Conservation (phyloP, 2,329 filamentous ascomycete species). For the Allantophomopsis lycopodina region DNA sequence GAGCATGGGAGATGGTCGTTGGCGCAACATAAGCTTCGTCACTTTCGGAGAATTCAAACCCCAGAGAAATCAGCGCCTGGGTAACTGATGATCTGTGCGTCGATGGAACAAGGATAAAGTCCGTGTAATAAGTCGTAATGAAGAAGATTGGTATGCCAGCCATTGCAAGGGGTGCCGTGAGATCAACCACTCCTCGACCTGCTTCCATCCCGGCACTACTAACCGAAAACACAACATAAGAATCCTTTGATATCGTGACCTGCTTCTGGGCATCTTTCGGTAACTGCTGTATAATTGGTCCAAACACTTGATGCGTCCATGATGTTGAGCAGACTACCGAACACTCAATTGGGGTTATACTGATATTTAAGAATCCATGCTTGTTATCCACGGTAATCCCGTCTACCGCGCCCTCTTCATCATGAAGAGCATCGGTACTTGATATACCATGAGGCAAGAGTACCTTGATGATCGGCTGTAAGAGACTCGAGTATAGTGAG, state of each 20-base stretch:
- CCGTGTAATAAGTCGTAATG: constrained; percentile 95
- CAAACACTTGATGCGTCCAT: constrained; percentile 63
- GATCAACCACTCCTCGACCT: constrained; percentile 77
- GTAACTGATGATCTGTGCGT: constrained; percentile 64
- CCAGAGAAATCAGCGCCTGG: constrained; percentile 60
- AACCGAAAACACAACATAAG: constrained; percentile 81
- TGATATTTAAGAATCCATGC: constrained; percentile 85
- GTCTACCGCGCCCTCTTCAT: constrained; percentile 22
- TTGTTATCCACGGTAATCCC: constrained; percentile 36
- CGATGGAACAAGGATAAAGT: constrained; percentile 84
- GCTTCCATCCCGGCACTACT: constrained; percentile 84
- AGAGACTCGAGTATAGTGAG: constrained; percentile 59
- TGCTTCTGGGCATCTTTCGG: constrained; percentile 34
- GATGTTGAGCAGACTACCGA: constrained; percentile 76
- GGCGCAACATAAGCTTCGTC: constrained; percentile 53
- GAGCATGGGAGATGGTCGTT: constrained; percentile 12
- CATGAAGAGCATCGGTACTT: constrained; percentile 18
- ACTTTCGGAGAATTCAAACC: constrained; percentile 71
- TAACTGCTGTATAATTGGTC: constrained; percentile 53
- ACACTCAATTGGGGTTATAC: constrained; percentile 82
- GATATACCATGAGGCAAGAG: constrained; percentile 50
- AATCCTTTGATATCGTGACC: constrained; percentile 67
- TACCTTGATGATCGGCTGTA: constrained; percentile 78
- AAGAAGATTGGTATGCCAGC: constrained; percentile 96
- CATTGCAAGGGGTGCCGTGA: constrained; percentile 81